Evolutionary conservation across 371 early-diverging fungal genomes (phyloP).

Genomic region (Mortierella sp.): DNA sequence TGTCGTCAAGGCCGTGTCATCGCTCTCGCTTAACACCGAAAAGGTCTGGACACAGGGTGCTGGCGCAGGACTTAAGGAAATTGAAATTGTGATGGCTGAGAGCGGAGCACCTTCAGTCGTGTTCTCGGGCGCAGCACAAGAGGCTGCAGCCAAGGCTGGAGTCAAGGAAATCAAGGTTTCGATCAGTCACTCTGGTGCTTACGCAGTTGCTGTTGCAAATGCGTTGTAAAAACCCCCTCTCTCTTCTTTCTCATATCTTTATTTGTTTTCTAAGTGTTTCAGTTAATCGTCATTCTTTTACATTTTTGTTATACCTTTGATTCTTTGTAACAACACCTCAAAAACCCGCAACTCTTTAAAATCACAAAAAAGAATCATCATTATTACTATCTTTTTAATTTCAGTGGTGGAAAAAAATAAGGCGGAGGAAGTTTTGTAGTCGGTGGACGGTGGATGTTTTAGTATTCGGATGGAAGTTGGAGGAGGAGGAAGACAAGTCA

Average conservation of each 20-base stretch:
- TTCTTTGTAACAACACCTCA: constrained; percentile 16
- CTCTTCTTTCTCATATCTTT: not conserved
- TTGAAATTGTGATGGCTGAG: constrained; percentile 82
- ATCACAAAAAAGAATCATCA: not conserved
- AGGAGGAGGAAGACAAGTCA: not conserved
- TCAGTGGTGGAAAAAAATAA: not conserved
- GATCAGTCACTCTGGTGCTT: constrained; percentile 93
- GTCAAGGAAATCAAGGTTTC: constrained; percentile 87
- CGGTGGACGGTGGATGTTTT: not conserved
- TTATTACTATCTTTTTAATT: constrained; percentile 1
- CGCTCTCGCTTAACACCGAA: constrained; percentile 63
- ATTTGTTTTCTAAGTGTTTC: not conserved
- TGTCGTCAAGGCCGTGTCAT: constrained; percentile 93
- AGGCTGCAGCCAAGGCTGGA: constrained; percentile 78
- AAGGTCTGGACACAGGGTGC: constrained; percentile 85
- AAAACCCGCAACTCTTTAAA: constrained; percentile 1
- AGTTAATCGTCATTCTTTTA: not conserved
- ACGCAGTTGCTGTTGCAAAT: constrained; percentile 90
- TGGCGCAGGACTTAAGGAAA: constrained; percentile 91
- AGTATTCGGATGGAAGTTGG: not conserved
- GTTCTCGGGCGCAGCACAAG: constrained; percentile 88
- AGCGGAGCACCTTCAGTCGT: constrained; percentile 91
- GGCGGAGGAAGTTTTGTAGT: not conserved
- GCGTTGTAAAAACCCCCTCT: constrained; percentile 49
- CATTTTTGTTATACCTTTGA: not conserved